A percentile compares a stretch with the other conserved stretches of the same genome.
These are phyloP conservation scores for Striga asiatica DNA, from an alignment of 257 asterid species.

Conservation along the genomic window DNA sequence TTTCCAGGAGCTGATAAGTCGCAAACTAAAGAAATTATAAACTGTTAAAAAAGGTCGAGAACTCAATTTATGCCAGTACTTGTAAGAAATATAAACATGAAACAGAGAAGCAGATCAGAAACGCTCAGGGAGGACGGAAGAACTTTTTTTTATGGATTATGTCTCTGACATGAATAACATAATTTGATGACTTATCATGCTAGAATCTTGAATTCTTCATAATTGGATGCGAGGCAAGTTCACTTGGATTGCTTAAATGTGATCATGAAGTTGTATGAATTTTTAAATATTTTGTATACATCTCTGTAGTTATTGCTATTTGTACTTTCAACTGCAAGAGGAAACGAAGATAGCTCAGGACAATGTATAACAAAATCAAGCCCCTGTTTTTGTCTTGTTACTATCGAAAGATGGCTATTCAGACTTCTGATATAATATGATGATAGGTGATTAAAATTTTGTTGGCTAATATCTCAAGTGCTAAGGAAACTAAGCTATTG, in stretches of 20 bases:
- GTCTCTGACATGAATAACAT: too few relatives aligned
- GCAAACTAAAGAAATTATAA: neutral
- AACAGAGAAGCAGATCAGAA: neutral
- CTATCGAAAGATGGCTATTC: neutral
- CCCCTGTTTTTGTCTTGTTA: neutral
- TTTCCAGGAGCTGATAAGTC: neutral
- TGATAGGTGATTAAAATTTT: neutral
- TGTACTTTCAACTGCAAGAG: neutral
- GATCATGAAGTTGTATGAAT: neutral
- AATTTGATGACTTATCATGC: conserved; percentile 2
- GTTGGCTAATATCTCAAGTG: neutral
- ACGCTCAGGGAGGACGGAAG: neutral
- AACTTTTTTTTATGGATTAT: neutral
- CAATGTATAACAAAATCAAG: neutral
- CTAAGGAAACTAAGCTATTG: conserved; percentile 6
- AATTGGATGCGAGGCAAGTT: conserved; percentile 6
- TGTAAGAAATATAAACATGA: neutral
- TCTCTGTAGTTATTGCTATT: neutral
- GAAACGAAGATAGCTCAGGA: neutral
- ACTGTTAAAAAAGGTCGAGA: neutral
- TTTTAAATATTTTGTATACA: neutral
- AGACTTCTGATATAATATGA: neutral
- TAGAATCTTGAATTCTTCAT: neutral
- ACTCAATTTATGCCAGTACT: neutral
- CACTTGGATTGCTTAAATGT: neutral